phyloP scores from a whole-genome alignment of 2,329 filamentous ascomycete species.

The Dothistroma septosporum region DNA sequence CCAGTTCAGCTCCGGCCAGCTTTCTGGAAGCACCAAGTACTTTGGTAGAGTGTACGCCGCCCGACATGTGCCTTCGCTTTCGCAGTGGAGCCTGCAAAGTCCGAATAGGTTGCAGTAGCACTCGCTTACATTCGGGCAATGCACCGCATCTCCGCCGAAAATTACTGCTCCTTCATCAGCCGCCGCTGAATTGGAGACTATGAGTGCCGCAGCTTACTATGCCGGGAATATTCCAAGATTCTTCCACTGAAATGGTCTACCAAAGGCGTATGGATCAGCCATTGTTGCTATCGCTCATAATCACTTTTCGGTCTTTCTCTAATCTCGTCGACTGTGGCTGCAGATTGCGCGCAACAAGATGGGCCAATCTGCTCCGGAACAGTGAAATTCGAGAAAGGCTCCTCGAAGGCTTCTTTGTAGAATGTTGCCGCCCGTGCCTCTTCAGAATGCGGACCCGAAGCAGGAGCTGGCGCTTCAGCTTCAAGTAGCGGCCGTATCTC shows the following conservation, averaged over 20 bases:
- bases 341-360: constrained; percentile 55
- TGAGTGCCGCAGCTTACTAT: constrained; percentile 41
- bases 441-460: constrained; percentile 20
- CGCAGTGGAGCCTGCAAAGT: constrained; percentile 50
- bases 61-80: constrained; percentile 45
- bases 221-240: constrained; percentile 57
- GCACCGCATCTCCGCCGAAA: constrained; percentile 19
- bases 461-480: constrained; percentile 27
- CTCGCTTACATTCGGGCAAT: constrained; percentile 57
- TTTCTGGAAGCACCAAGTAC: not conserved
- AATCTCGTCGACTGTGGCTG: constrained; percentile 47
- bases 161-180: constrained; percentile 34
- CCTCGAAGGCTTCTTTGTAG: constrained; percentile 48
- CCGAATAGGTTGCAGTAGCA: constrained; percentile 68
- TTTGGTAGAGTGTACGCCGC: not conserved
- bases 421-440: constrained; percentile 47
- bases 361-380: constrained; percentile 48
- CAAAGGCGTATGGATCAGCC: constrained; percentile 47
- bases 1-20: not conserved
- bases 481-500: constrained; percentile 44
- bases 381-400: constrained; percentile 43
- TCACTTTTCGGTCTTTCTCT: constrained; percentile 44
- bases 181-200: no score
- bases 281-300: constrained; percentile 49
- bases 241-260: constrained; percentile 49